phyloP scores from a whole-genome alignment of 1,139 yeast species.

The Arxiozyma telluris region DNA sequence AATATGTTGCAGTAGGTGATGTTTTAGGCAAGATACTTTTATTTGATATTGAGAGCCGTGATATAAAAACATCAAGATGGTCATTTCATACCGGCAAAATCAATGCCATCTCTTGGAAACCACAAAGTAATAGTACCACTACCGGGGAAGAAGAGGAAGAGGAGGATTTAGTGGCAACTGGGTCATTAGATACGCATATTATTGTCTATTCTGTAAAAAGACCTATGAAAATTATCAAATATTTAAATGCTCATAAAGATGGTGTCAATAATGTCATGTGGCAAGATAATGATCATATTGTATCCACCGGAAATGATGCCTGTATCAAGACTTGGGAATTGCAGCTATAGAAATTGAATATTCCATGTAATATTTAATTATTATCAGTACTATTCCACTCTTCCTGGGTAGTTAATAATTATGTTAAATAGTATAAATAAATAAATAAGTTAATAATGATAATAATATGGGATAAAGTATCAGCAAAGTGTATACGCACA shows the following conservation, averaged over 20 bases:
- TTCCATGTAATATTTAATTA: neutral
- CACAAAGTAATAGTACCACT: conserved; percentile 8
- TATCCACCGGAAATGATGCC: conserved; percentile 76
- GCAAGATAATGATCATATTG: conserved; percentile 40
- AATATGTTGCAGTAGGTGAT: conserved; percentile 77
- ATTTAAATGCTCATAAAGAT: conserved; percentile 75
- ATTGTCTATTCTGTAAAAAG: conserved; percentile 68
- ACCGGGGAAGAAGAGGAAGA: conserved; percentile 36
- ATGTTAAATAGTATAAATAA: neutral
- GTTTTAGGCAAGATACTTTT: conserved; percentile 72
- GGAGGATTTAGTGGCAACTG: conserved; percentile 64
- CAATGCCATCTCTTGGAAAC: conserved; percentile 63
- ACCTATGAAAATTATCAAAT: conserved; percentile 70
- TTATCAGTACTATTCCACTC: too few relatives aligned
- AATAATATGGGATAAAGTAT: too few relatives aligned
- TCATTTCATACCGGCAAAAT: conserved; percentile 85
- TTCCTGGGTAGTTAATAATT: neutral
- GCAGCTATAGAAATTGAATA: conserved; percentile 6
- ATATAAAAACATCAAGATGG: conserved; percentile 82
- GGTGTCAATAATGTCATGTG: conserved; percentile 75
- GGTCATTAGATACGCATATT: conserved; percentile 75
- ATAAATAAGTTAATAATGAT: neutral
- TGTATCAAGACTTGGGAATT: conserved; percentile 68
- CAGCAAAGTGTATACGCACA: neutral
- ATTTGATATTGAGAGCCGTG: conserved; percentile 46